Base-by-base conservation (phyloP, 768 basidiomycete species). In the Mycena olivaceomarginata region DNA sequence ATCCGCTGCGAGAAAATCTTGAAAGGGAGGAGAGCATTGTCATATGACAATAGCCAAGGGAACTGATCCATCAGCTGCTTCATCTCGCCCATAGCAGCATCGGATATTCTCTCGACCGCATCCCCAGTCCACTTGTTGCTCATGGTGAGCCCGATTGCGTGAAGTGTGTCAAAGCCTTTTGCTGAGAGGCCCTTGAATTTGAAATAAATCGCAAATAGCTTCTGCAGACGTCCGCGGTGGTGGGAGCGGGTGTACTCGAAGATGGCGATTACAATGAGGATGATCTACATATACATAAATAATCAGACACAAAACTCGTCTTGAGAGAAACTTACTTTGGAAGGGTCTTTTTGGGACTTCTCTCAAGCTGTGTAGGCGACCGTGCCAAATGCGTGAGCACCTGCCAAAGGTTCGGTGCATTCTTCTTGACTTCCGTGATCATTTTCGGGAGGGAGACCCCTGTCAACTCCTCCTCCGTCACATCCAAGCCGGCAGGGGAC, bases 1-100 rank as follows among this genome's bases (percentile, higher is more conserved):
- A 88, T 40, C 0, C 84, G 77, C 63, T 89, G 88, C 0, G 87
- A 84, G 74, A 85, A 88, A 10, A 85, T 82, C 16, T 79, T 79
- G 71, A 89, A 86, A 0, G 85, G 79, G 6, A 88, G 72, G 22
- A 86, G 84, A 13, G 88, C 53, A 70, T 89, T 89, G 79, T 89
- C 87, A 62, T 88, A 82, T 0, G 85, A 82, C 6, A 84, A 71
- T 13, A 83, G 20, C 82, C 83, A 88, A 1, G 85, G 84, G 72
- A 73, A 82, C 0, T 18, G 20, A 5, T 84, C 65, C 15, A 87
- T 85, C 18, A 74, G 20, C 0, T 48, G 7, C 7, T 75, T 77
- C n/a, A 85, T 81, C n/a, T 81, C 78, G 1, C 63, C 65, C 82
- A 86, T 83, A 1, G 78, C 75, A 11, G 65, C 25, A 4, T 77